Evolutionary conservation across 2,329 filamentous ascomycete species (phyloP).

Genomic region (Trichophaea hybrida): DNA sequence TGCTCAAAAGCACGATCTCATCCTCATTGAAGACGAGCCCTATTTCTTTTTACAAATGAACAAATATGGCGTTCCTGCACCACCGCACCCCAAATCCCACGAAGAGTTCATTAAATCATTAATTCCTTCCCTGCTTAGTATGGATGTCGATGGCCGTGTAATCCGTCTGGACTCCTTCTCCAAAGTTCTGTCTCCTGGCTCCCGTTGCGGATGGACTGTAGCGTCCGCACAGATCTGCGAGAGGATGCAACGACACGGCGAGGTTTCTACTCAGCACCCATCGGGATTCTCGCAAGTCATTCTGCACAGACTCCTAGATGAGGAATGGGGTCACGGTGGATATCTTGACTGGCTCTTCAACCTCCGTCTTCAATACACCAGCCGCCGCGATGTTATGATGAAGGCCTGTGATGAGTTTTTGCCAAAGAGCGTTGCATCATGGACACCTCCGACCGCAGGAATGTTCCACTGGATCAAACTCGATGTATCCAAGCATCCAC

Average conservation of each 20-base stretch:
- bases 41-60: constrained; percentile 88
- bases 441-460: constrained; percentile 66
- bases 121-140: constrained; percentile 59
- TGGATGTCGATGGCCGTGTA: constrained; percentile 78
- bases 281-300: constrained; percentile 71
- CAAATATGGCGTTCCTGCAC: constrained; percentile 35
- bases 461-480: constrained; percentile 87
- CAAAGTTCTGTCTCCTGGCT: constrained; percentile 75
- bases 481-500: constrained; percentile 51
- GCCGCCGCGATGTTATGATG: constrained; percentile 60
- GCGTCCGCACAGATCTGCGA: constrained; percentile 73
- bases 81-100: constrained; percentile 43
- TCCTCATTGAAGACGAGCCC: constrained; percentile 82
- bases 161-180: constrained; percentile 86
- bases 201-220: constrained; percentile 76
- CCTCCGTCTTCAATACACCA: constrained; percentile 66
- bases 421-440: constrained; percentile 59
- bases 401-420: constrained; percentile 65
- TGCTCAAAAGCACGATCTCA: constrained; percentile 69
- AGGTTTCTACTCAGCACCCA: constrained; percentile 73
- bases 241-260: constrained; percentile 65
- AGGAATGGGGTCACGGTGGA: constrained; percentile 82
- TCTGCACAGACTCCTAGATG: constrained; percentile 78
- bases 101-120: constrained; percentile 60
- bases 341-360: constrained; percentile 83